Evolutionary conservation across 2,329 filamentous ascomycete genomes (phyloP), one percentile per base, ranked within the genome.

Genomic region (Microcera coccophila): DNA sequence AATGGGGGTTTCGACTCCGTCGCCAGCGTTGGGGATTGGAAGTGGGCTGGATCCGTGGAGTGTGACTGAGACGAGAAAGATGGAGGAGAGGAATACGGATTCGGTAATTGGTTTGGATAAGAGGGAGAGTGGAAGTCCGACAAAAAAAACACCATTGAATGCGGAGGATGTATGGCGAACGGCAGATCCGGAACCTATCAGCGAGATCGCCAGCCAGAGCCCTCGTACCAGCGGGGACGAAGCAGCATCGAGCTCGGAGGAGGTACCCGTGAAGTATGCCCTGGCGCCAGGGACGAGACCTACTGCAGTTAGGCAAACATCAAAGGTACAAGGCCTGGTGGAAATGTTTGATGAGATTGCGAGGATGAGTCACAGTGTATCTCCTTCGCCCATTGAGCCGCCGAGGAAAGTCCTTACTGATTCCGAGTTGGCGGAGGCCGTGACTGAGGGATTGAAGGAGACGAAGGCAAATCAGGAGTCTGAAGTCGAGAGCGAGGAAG

Each of bases 301-400:
- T 4, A 37, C 48, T 16, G 24, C 42, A n/a, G 44, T 42, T 3
- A 49, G 55, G 26, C 58, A 69, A 39, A 50, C 55, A 0, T 72
- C 70, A 7, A 77, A 73, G 47, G 73, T 78, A 3, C 72, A 74
- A 41, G 70, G 72, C 36, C 60, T 78, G 18, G 75, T 77, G 22
- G 67, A 67, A 17, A 69, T 73, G 62, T 76, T 68, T 37, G 74
- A 81, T 45, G 71, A 68, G 3, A 64, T 77, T 11, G 52, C 61
- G 1, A 64, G 50, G 39, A 43, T 52, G n/a, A 54, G 32, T 14
- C 42, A 38, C 8, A 56, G 49, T 28, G 41, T 31, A 5, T 38
- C 36, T 3, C n/a, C 15, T 10, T 58, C 55, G 3, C 55, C 55
- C 11, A 35, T 51, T 21, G 54, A 57, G n/a, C 43, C 55, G 7